A percentile compares a stretch with the other conserved stretches of the same genome.
These are phyloP conservation scores for Sphenostylis stenocarpa DNA, from an alignment of 306 rosid genomes.

Conservation along the genomic window DNA sequence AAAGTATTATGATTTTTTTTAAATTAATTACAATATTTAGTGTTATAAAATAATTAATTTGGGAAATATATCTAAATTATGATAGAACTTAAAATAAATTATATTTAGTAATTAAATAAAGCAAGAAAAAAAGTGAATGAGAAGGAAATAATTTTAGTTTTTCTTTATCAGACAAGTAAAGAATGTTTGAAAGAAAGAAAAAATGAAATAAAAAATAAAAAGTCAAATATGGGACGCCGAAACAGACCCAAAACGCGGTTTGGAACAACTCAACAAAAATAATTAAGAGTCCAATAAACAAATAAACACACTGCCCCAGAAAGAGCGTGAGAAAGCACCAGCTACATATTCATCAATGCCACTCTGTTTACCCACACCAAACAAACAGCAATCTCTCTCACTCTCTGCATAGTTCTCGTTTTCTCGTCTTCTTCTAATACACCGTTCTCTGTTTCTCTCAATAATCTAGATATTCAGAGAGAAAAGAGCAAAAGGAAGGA, in stretches of 20 bases:
- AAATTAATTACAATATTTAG: too few species aligned
- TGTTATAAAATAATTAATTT: too few species aligned
- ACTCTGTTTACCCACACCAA: background rate
- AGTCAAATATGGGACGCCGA: background rate
- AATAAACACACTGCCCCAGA: background rate
- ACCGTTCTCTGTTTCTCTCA: background rate
- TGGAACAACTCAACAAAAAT: background rate
- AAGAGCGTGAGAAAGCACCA: background rate
- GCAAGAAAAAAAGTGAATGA: too few species aligned
- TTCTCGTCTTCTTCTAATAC: background rate
- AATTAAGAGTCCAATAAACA: background rate
- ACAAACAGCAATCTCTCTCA: background rate
- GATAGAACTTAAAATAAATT: too few species aligned
- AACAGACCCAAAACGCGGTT: background rate
- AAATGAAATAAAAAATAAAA: background rate
- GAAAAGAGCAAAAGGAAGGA: background rate
- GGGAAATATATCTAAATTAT: too few species aligned
- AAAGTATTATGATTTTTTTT: too few species aligned
- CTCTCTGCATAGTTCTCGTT: too few species aligned
- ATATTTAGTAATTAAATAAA: too few species aligned
- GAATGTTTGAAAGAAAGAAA: background rate
- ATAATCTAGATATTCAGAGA: background rate
- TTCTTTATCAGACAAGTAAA: too few species aligned
- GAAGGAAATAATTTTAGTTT: too few species aligned
- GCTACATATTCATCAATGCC: background rate